Conservation (phyloP, 371 early-diverging fungal species). For the Mucor ambiguus region DNA sequence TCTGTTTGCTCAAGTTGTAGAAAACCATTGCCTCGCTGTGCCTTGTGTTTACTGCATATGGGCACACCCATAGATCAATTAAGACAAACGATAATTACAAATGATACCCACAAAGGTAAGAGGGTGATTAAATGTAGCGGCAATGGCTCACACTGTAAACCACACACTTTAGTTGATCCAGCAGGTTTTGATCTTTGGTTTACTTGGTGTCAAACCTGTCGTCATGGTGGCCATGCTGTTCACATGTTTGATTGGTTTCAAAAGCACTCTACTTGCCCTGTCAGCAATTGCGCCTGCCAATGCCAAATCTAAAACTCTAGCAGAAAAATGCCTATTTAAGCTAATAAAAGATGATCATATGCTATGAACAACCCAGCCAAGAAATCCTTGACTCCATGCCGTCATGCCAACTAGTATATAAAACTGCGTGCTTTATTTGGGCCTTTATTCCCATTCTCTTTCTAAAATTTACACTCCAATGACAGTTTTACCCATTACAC, state of each 20-base stretch:
- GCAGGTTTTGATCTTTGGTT: slow-evolving; percentile 91
- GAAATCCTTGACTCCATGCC: background rate
- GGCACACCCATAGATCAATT: slow-evolving; percentile 75
- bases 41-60: slow-evolving; percentile 85
- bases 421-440: background rate
- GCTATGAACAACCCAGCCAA: slow-evolving; percentile 10
- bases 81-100: slow-evolving; percentile 45
- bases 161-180: slow-evolving; percentile 37
- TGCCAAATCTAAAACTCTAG: slow-evolving; percentile 50
- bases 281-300: slow-evolving; percentile 84
- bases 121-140: too few relatives aligned
- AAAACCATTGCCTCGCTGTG: slow-evolving; percentile 91
- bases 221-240: slow-evolving; percentile 93
- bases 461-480: background rate
- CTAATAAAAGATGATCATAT: slow-evolving; percentile 1
- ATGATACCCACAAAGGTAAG: slow-evolving; percentile 47
- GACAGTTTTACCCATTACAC: slow-evolving; percentile 23
- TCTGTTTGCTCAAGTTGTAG: slow-evolving; percentile 85
- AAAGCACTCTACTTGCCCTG: slow-evolving; percentile 84
- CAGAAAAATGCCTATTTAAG: background rate
- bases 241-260: slow-evolving; percentile 93
- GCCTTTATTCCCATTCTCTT: background rate
- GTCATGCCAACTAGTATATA: background rate
- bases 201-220: slow-evolving; percentile 97
- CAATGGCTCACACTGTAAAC: too few relatives aligned